phyloP scores from a whole-genome alignment of 2,329 filamentous ascomycete species.

The Aspergillus amoenus region DNA sequence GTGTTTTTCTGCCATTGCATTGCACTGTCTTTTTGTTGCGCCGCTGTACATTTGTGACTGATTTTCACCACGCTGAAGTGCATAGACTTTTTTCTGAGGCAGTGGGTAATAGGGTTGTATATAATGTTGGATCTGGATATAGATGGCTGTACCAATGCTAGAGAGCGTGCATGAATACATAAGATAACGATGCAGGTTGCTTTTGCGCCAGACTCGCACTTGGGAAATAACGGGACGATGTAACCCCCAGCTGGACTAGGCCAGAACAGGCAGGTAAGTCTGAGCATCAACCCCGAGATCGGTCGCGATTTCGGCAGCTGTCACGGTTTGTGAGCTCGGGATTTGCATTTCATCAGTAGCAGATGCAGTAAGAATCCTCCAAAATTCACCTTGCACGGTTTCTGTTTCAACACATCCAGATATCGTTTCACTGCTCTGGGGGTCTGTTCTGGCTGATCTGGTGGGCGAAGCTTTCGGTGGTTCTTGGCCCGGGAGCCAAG shows the following conservation, averaged over 20 bases:
- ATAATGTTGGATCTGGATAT: conserved; percentile 25
- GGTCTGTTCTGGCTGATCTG: background rate
- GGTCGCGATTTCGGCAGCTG: background rate
- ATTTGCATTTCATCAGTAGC: background rate
- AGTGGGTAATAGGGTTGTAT: conserved; percentile 19
- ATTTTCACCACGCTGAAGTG: background rate
- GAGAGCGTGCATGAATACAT: conserved; percentile 1
- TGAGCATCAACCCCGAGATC: background rate
- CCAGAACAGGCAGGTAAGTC: background rate
- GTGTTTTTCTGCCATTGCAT: conserved; percentile 1
- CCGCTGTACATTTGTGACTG: background rate
- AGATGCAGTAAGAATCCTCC: no score
- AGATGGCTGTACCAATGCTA: conserved; percentile 16
- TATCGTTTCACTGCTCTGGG: background rate
- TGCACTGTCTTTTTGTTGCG: background rate
- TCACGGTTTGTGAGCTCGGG: background rate
- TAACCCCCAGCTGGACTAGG: background rate
- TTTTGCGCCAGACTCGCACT: background rate
- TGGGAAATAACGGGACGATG: background rate
- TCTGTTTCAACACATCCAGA: background rate
- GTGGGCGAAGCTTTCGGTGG: conserved; percentile 7
- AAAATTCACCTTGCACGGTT: background rate
- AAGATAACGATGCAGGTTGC: background rate
- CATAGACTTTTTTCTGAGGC: background rate
- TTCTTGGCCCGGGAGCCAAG: conserved; percentile 8